phyloP scores from a whole-genome alignment of 768 basidiomycete species.

The Leucosporidium creatinivorum region DNA sequence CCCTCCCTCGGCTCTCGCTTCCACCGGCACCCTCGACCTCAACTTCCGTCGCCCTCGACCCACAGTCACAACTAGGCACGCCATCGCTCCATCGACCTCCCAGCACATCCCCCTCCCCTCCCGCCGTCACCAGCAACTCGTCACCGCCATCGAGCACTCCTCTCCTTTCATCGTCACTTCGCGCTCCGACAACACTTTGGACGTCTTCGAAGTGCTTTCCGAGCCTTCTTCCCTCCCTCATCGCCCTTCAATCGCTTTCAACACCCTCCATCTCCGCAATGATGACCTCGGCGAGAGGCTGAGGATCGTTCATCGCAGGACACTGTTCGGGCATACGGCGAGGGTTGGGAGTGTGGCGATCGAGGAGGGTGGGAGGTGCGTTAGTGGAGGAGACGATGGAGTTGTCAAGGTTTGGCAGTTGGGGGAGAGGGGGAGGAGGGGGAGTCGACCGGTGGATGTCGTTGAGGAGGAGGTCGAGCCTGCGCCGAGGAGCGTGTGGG shows the following conservation, averaged over 20 bases:
- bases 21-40: neutral
- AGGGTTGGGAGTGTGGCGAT: constrained; percentile 20
- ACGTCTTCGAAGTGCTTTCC: constrained; percentile 14
- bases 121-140: neutral
- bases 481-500: no score
- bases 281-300: neutral
- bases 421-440: neutral
- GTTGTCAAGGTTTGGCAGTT: constrained; percentile 23
- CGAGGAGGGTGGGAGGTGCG: neutral
- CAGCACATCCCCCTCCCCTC: neutral
- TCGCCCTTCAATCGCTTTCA: neutral
- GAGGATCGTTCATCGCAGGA: constrained; percentile 1
- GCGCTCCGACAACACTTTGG: constrained; percentile 17
- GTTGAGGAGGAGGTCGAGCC: neutral
- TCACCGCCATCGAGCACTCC: constrained; percentile 19
- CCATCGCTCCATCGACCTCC: neutral
- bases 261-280: neutral
- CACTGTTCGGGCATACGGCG: constrained; percentile 28
- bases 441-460: neutral
- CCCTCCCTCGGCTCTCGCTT: neutral
- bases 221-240: neutral
- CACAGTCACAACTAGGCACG: neutral
- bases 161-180: constrained; percentile 18
- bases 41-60: neutral
- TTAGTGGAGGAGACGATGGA: constrained; percentile 28